phyloP scores from a whole-genome alignment of 441 rosid genomes.

The Jatropha multifida region DNA sequence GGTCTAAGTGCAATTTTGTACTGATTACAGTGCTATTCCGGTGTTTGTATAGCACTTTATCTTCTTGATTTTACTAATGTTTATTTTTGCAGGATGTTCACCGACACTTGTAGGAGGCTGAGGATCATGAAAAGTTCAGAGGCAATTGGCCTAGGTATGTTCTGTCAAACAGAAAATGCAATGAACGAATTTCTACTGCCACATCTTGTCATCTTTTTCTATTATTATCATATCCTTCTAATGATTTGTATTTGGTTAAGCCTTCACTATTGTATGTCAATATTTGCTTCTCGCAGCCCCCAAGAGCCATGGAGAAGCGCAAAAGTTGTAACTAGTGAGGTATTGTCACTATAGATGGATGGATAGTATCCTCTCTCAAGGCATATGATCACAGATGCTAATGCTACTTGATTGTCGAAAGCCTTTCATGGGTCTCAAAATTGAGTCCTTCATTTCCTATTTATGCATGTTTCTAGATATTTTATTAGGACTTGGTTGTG shows the following conservation, averaged over 20 bases:
- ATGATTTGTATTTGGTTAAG: not conserved
- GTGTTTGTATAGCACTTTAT: not conserved
- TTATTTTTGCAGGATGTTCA: conserved; percentile 59
- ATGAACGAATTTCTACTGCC: not conserved
- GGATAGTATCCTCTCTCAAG: not conserved
- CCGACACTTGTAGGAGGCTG: conserved; percentile 58
- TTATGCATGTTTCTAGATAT: conserved; percentile 10
- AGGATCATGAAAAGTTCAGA: conserved; percentile 84
- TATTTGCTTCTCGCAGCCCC: conserved; percentile 48
- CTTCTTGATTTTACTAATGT: not conserved
- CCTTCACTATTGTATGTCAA: not conserved
- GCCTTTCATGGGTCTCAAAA: conserved; percentile 5
- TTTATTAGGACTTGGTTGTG: conserved; percentile 24
- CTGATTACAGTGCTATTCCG: not conserved
- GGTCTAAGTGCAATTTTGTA: not conserved
- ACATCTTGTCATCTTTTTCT: not conserved
- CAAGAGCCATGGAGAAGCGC: conserved; percentile 76
- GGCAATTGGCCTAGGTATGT: conserved; percentile 66
- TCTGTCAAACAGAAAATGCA: not conserved
- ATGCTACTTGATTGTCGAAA: conserved; percentile 11
- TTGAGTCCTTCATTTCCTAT: conserved; percentile 8
- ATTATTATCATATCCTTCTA: not conserved
- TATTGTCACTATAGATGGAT: not conserved
- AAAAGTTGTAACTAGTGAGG: conserved; percentile 40
- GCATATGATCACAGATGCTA: conserved; percentile 1